A percentile compares a stretch with the other conserved stretches of the same genome.
Conservation (phyloP, 2,329 filamentous ascomycete genomes). For the Pseudogymnoascus sp. region DNA sequence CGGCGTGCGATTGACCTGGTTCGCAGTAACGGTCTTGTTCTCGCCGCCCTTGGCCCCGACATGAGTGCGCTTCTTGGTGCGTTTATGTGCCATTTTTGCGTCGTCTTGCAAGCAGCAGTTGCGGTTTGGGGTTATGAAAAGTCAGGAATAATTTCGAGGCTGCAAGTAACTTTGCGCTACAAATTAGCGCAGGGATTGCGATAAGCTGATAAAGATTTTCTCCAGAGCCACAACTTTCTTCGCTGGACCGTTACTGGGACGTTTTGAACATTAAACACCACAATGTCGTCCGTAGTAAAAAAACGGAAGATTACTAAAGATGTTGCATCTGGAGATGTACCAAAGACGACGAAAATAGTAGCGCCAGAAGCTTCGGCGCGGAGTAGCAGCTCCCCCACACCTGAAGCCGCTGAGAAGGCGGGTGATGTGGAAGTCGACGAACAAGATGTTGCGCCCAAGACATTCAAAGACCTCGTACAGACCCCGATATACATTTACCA, state of each 20-base stretch:
- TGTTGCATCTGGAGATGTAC: slow-evolving; percentile 11
- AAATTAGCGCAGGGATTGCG: slow-evolving; percentile 21
- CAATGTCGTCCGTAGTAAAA: slow-evolving; percentile 25
- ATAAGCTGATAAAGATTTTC: slow-evolving; percentile 28
- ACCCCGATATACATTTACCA: neutral
- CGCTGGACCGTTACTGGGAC: slow-evolving; percentile 1
- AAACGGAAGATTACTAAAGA: slow-evolving; percentile 24
- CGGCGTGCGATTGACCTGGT: slow-evolving; percentile 55
- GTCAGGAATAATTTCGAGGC: slow-evolving; percentile 20
- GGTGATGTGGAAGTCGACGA: slow-evolving; percentile 19
- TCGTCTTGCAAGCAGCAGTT: slow-evolving; percentile 11
- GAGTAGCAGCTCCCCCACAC: slow-evolving; percentile 19
- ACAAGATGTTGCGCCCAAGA: slow-evolving; percentile 26
- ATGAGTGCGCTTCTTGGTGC: slow-evolving; percentile 86
- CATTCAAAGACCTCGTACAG: slow-evolving; percentile 41
- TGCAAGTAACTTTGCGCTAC: slow-evolving; percentile 18
- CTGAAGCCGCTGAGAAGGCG: slow-evolving; percentile 16
- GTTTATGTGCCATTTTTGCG: slow-evolving; percentile 62
- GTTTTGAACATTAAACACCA: slow-evolving; percentile 10
- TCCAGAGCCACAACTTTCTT: slow-evolving; percentile 11
- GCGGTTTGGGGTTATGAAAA: slow-evolving; percentile 15
- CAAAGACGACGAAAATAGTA: slow-evolving; percentile 10
- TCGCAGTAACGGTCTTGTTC: slow-evolving; percentile 50
- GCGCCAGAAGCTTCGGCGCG: slow-evolving; percentile 13
- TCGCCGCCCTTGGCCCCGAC: slow-evolving; percentile 50